These are phyloP conservation scores for Talaromyces atroroseus DNA, from an alignment of 2,329 filamentous ascomycete species.

Conservation along the genomic window DNA sequence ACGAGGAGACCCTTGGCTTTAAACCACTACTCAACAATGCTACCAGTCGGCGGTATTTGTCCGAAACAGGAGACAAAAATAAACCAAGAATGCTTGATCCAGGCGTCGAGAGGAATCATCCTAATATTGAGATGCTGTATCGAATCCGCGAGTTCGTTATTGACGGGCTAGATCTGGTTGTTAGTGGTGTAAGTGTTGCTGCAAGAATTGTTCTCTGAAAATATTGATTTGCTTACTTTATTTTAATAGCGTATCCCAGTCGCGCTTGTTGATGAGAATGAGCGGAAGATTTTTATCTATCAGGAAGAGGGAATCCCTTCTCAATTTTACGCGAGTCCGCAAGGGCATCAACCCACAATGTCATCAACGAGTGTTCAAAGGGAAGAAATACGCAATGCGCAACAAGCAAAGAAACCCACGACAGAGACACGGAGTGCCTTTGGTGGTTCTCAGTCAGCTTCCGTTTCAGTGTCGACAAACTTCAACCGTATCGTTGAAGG, in stretches of 20 bases:
- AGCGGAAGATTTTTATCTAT: constrained; percentile 47
- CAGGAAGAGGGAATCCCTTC: constrained; percentile 49
- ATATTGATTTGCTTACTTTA: constrained; percentile 14
- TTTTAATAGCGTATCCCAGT: constrained; percentile 42
- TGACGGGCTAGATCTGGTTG: constrained; percentile 55
- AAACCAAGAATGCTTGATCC: constrained; percentile 52
- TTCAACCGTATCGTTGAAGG: constrained; percentile 37
- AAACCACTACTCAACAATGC: constrained; percentile 51
- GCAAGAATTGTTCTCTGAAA: neutral
- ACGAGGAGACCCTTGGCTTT: constrained; percentile 62
- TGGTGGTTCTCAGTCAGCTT: constrained; percentile 45
- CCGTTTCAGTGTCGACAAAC: constrained; percentile 37
- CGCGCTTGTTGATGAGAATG: constrained; percentile 41
- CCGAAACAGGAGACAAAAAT: constrained; percentile 36
- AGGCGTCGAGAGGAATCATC: constrained; percentile 48
- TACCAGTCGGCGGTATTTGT: constrained; percentile 48
- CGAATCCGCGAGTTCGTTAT: constrained; percentile 59
- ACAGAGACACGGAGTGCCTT: constrained; percentile 29
- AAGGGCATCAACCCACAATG: constrained; percentile 35
- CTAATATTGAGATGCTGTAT: constrained; percentile 62
- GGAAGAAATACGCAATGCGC: constrained; percentile 30
- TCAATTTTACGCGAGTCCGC: constrained; percentile 45
- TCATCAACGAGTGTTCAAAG: constrained; percentile 37
- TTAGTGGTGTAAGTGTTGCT: constrained; percentile 35
- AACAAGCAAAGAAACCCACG: constrained; percentile 21